Evolutionary conservation across 768 basidiomycete genomes (phyloP).

Genomic region (Auricularia sp.): DNA sequence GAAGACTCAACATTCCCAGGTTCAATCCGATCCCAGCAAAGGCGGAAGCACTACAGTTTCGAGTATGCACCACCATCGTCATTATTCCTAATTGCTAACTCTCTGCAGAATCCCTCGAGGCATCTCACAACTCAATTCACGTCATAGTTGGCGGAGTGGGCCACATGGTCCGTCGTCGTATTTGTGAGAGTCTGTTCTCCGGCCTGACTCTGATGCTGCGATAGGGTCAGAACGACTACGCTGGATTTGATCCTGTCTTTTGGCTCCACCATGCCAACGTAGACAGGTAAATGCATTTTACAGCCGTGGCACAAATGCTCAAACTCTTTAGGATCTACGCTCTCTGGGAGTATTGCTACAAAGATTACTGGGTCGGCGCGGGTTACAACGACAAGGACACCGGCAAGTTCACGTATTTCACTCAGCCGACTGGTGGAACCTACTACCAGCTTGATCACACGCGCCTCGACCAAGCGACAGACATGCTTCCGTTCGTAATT

Average conservation of each 20-base stretch:
- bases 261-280: background rate
- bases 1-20: too few relatives aligned
- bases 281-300: background rate
- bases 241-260: background rate
- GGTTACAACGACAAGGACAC: constrained; percentile 11
- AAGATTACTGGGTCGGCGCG: constrained; percentile 18
- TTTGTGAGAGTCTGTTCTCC: background rate
- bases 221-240: constrained; percentile 1
- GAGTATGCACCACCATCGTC: background rate
- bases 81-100: background rate
- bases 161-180: background rate
- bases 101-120: background rate
- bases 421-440: background rate
- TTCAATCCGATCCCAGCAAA: constrained; percentile 1
- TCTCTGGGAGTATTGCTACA: constrained; percentile 22
- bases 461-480: background rate
- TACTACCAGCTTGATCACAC: background rate
- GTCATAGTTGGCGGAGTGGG: constrained; percentile 15
- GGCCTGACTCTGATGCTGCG: background rate
- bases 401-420: background rate
- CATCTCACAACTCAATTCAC: constrained; percentile 1
- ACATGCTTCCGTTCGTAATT: background rate
- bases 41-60: constrained; percentile 9
- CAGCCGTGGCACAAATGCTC: background rate
- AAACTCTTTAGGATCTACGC: constrained; percentile 7